Base-by-base conservation (phyloP, 23 red algal species). In the Pyropia yezoensis region DNA sequence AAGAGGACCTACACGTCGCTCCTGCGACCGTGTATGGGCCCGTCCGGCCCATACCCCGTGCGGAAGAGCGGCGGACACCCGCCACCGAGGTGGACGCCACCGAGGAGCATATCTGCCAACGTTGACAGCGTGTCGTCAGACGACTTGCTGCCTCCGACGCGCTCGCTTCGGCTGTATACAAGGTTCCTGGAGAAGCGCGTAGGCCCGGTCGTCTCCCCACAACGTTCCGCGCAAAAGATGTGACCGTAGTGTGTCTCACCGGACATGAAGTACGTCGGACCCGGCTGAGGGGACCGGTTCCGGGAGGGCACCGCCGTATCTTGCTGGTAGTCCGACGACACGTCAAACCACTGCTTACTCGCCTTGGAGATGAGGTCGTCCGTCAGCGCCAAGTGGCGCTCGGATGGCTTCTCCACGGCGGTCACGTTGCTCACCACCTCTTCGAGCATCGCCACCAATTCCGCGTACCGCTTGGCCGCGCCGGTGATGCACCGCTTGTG, bases 161-260 rank as follows among this genome's bases (percentile, higher is more conserved):
- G 14, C 51, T 54, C 51, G 18, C 18, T 18, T 13, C 51, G 51
- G 51, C 13, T 54, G 51, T 14, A 54, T 18, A 54, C 51, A 54
- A 54, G 51, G 51, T 54, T 54, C 51, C 51, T 54, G n/a, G 57
- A 61, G 9, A 61, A 54, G 51, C 51, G 51, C 51, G 51, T 54
- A 13, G 51, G 51, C 13, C 51, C 51, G 18, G 51, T 14, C 14
- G 51, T 18, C 13, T 13, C 51, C 14, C 51, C 51, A 18, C 51
- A 54, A 54, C 14, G 18, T 13, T 54, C 14, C 13, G 18, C 14
- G 51, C 51, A 54, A 54, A 54, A 14, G 51, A 54, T 54, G 51
- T 54, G 51, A 13, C 13, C 51, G 18, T 54, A 54, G 51, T 54
- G 51, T 18, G 51, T 54, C 13, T 14, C 51, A 54, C 18, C 18